These are phyloP conservation scores for Alternaria hordeiaustralica DNA, from an alignment of 2,329 filamentous ascomycete species.

Conservation along the genomic window DNA sequence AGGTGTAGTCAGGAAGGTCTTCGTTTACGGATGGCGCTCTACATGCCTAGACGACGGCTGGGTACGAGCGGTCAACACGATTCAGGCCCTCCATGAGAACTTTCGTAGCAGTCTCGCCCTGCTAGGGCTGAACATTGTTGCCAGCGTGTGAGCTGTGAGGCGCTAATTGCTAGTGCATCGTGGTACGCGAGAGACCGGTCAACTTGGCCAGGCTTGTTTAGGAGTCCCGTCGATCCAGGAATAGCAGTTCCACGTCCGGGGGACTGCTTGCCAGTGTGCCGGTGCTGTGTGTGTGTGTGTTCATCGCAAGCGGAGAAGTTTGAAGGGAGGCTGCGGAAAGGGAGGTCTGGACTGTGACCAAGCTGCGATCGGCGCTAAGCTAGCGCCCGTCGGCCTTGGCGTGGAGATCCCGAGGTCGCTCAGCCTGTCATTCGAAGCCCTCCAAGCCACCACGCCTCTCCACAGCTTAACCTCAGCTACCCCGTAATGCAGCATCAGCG, in stretches of 20 bases:
- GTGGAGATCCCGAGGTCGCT: slow-evolving; percentile 1
- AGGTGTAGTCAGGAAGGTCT: not conserved
- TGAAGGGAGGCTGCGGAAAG: not conserved
- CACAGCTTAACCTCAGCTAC: slow-evolving; percentile 1
- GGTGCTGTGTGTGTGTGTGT: not conserved
- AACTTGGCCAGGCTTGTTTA: not conserved
- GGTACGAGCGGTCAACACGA: not conserved
- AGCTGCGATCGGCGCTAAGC: slow-evolving; percentile 5
- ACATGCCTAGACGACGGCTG: not conserved
- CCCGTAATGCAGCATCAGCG: not conserved
- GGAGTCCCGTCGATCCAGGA: slow-evolving; percentile 4
- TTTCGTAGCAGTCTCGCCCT: not conserved
- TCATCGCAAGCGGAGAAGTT: not conserved
- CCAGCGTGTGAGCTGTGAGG: not conserved
- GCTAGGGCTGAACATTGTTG: not conserved
- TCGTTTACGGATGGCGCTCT: not conserved
- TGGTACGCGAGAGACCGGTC: slow-evolving; percentile 15
- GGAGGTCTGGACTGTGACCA: slow-evolving; percentile 9
- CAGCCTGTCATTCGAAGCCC: slow-evolving; percentile 1
- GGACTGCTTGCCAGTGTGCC: not conserved
- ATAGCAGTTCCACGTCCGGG: slow-evolving; percentile 1
- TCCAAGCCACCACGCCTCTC: slow-evolving; percentile 1
- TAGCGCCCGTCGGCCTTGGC: slow-evolving; percentile 2
- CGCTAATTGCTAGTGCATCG: not conserved
- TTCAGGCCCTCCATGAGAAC: not conserved